phyloP scores from a whole-genome alignment of 202 grass and related monocot species.

The Setaria italica region DNA sequence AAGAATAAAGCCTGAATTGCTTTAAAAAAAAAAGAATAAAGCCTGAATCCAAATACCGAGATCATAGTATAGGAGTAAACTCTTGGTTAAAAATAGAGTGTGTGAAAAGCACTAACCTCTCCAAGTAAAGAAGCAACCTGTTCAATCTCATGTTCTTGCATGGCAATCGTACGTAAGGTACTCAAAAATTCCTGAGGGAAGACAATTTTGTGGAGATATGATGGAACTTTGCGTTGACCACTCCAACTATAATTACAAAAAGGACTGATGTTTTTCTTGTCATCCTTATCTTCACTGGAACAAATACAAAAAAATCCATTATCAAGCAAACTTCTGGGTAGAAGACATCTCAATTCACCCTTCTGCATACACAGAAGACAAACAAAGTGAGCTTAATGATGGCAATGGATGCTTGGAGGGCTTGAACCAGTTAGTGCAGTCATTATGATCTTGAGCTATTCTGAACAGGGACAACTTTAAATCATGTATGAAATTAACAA shows the following conservation, averaged over 20 bases:
- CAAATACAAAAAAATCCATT: constrained; percentile 72
- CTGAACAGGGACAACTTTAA: not conserved
- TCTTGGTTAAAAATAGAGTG: constrained; percentile 20
- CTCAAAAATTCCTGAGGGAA: constrained; percentile 85
- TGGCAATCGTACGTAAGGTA: constrained; percentile 76
- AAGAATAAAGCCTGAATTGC: not conserved
- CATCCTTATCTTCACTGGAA: constrained; percentile 54
- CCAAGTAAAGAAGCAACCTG: constrained; percentile 65
- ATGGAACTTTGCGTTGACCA: constrained; percentile 79
- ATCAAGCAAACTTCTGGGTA: constrained; percentile 78
- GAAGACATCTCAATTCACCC: constrained; percentile 83
- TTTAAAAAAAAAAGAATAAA: no score
- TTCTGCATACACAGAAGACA: constrained; percentile 61
- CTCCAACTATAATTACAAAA: constrained; percentile 81
- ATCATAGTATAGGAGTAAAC: constrained; percentile 9
- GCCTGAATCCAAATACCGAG: not conserved
- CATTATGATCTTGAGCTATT: not conserved
- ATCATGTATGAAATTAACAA: not conserved
- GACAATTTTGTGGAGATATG: constrained; percentile 72
- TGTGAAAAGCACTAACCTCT: constrained; percentile 57
- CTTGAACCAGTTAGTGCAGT: not conserved
- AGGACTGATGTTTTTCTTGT: constrained; percentile 37
- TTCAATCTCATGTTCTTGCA: constrained; percentile 89
- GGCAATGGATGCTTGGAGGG: not conserved
- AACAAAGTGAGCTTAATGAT: constrained; percentile 31